These are phyloP conservation scores for Fibroporia radiculosa DNA, from an alignment of 768 basidiomycete genomes.

Conservation along the genomic window DNA sequence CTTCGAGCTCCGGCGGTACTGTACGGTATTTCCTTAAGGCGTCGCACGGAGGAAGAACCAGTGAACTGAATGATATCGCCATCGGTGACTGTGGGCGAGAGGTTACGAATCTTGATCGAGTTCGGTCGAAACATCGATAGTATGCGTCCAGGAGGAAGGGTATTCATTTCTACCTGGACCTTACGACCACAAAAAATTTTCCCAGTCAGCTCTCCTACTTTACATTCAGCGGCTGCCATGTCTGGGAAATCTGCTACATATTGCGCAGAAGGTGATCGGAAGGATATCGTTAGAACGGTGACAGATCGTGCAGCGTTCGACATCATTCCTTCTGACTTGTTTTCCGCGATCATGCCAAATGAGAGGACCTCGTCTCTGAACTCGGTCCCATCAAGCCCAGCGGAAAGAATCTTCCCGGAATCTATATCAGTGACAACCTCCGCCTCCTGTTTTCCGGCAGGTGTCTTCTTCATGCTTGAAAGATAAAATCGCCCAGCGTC, in stretches of 20 bases:
- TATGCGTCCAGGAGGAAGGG: constrained; percentile 25
- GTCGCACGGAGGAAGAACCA: neutral
- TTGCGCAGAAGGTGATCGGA: constrained; percentile 39
- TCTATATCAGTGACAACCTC: constrained; percentile 35
- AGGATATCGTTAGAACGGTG: constrained; percentile 41
- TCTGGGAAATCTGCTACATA: constrained; percentile 25
- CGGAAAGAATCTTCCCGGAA: constrained; percentile 33
- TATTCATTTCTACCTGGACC: constrained; percentile 41
- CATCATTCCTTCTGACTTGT: constrained; percentile 35
- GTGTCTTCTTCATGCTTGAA: constrained; percentile 22
- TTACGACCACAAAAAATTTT: constrained; percentile 30
- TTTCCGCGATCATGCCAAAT: constrained; percentile 35
- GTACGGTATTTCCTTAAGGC: neutral
- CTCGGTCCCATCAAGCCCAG: constrained; percentile 39
- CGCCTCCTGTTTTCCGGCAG: constrained; percentile 29
- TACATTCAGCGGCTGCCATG: constrained; percentile 30
- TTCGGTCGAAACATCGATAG: constrained; percentile 20
- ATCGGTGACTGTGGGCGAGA: constrained; percentile 25
- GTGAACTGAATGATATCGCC: constrained; percentile 21
- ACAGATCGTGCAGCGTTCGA: constrained; percentile 23
- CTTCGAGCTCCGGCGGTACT: neutral
- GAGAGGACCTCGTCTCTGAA: constrained; percentile 35
- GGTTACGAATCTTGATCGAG: constrained; percentile 36
- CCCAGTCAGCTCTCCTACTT: constrained; percentile 4
- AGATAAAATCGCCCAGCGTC: constrained; percentile 26